These are phyloP conservation scores for Aureobasidium sp. DNA, from an alignment of 2,329 filamentous ascomycete species.

Conservation along the genomic window DNA sequence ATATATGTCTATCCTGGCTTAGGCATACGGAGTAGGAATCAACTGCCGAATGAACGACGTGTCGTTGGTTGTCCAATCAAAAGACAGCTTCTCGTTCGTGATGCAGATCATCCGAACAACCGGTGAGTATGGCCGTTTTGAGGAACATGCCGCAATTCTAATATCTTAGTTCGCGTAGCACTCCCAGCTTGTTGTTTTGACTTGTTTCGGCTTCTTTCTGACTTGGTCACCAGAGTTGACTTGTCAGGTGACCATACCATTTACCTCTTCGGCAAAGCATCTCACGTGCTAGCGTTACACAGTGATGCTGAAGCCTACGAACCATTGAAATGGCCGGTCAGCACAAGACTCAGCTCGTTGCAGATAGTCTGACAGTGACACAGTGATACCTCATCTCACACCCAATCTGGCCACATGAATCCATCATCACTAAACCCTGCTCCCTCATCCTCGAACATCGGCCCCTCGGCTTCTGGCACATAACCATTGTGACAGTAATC, in stretches of 20 bases:
- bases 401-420: slow-evolving; percentile 5
- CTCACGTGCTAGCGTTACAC: neutral
- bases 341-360: neutral
- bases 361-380: neutral
- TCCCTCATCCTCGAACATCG: neutral
- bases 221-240: neutral
- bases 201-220: no score
- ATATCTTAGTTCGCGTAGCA: neutral
- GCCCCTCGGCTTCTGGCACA: slow-evolving; percentile 12
- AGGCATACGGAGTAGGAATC: neutral
- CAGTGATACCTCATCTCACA: neutral
- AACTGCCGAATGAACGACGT: neutral
- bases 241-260: neutral
- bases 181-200: no score
- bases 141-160: neutral
- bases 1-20: neutral
- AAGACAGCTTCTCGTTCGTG: neutral
- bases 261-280: neutral
- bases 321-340: neutral
- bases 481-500: slow-evolving; percentile 11
- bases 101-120: neutral
- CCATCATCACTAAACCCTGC: neutral
- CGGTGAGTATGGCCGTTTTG: neutral
- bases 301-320: neutral
- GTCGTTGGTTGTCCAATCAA: neutral